Conservation (phyloP, 345 rosid species). For the Brassica nigra region DNA sequence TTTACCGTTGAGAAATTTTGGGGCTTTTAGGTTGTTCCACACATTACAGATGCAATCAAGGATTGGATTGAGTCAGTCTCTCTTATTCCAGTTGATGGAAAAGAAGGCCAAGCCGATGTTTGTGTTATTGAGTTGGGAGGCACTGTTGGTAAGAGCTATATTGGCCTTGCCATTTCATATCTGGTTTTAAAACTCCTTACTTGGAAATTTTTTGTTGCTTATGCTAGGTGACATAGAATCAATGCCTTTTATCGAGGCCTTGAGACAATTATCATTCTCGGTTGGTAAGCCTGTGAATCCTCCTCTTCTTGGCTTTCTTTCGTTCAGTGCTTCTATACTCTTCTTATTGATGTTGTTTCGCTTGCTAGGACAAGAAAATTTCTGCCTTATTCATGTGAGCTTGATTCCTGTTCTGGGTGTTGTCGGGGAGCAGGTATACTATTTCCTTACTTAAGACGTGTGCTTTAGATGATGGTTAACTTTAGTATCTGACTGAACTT, state of each 20-base stretch:
- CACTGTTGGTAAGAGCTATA: slow-evolving; percentile 76
- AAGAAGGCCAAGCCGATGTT: slow-evolving; percentile 82
- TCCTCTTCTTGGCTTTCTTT: slow-evolving; percentile 8
- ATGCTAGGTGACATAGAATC: slow-evolving; percentile 91
- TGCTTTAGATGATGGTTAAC: neutral
- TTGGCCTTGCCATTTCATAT: neutral
- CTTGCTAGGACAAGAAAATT: slow-evolving; percentile 76
- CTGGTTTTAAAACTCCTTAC: neutral
- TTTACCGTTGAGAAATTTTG: no score
- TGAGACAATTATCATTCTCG: slow-evolving; percentile 86
- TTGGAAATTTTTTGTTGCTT: neutral
- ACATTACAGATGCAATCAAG: slow-evolving; percentile 91
- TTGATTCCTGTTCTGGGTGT: slow-evolving; percentile 90
- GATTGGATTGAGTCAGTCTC: slow-evolving; percentile 81
- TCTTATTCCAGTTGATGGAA: slow-evolving; percentile 86
- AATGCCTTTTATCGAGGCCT: slow-evolving; percentile 97
- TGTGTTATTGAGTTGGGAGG: slow-evolving; percentile 99
- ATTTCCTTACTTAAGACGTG: slow-evolving; percentile 2
- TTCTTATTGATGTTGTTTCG: slow-evolving; percentile 29
- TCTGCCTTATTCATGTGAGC: slow-evolving; percentile 97
- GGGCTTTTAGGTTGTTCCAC: slow-evolving; percentile 74
- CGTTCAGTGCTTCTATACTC: slow-evolving; percentile 13
- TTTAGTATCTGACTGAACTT: neutral
- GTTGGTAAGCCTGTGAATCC: slow-evolving; percentile 63
- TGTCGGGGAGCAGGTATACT: slow-evolving; percentile 92